Evolutionary conservation across 1,284 basidiomycete species (phyloP).

Genomic region (Tilletia caries): DNA sequence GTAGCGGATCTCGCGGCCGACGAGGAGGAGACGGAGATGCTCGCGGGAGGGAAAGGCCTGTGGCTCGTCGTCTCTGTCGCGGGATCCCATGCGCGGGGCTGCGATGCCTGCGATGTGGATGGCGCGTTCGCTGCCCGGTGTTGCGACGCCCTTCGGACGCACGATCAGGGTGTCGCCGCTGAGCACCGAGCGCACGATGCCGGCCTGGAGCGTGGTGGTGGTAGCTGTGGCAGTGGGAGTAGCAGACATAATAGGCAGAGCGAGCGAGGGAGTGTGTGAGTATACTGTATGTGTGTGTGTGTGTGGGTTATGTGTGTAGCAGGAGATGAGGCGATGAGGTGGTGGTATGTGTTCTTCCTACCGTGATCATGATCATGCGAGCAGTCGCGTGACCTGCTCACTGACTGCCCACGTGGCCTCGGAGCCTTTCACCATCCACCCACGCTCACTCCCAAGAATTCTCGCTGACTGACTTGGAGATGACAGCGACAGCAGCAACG

Average conservation of each 20-base stretch:
- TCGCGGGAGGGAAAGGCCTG: slow-evolving; percentile 92
- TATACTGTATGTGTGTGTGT: too few species aligned
- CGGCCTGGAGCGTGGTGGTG: slow-evolving; percentile 39
- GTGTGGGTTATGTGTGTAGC: too few species aligned
- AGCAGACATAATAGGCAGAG: neutral
- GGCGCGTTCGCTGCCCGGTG: slow-evolving; percentile 33
- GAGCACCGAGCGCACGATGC: slow-evolving; percentile 44
- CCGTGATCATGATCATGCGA: too few species aligned
- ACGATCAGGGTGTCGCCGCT: slow-evolving; percentile 45
- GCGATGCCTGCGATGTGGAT: slow-evolving; percentile 48
- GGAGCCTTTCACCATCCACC: too few species aligned
- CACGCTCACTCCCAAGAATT: neutral
- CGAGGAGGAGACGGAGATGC: slow-evolving; percentile 75
- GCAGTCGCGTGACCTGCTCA: too few species aligned
- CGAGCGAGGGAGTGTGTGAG: too few species aligned
- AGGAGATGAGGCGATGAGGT: too few species aligned
- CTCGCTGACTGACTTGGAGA: neutral
- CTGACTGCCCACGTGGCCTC: too few species aligned
- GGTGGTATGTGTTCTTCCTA: too few species aligned
- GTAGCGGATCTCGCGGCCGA: slow-evolving; percentile 84
- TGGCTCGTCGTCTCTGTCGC: slow-evolving; percentile 56
- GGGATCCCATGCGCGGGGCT: slow-evolving; percentile 42
- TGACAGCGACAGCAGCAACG: neutral
- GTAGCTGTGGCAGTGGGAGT: slow-evolving; percentile 17
- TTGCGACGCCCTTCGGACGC: slow-evolving; percentile 40